phyloP scores from a whole-genome alignment of 2,329 filamentous ascomycete genomes.

The Basipetospora chlamydospora region DNA sequence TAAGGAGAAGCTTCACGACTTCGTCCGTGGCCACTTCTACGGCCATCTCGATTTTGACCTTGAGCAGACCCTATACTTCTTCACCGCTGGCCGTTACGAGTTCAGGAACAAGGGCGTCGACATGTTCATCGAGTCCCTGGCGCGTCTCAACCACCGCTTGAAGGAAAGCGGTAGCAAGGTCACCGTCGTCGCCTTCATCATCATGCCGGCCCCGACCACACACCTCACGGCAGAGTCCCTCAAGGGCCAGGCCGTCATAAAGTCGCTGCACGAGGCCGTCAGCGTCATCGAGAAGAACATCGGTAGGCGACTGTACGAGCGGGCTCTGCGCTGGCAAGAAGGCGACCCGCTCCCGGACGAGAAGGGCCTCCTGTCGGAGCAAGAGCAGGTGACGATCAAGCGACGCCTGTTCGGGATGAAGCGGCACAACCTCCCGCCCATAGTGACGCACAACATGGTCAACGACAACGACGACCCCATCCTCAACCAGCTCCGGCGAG shows the following conservation, averaged over 20 bases:
- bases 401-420: conserved; percentile 95
- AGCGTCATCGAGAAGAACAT: conserved; percentile 87
- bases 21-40: conserved; percentile 95
- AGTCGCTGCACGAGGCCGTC: conserved; percentile 84
- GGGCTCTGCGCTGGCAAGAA: conserved; percentile 89
- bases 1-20: conserved; percentile 97
- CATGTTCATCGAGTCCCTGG: conserved; percentile 97
- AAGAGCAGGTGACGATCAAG: conserved; percentile 83
- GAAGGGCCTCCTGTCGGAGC: conserved; percentile 74
- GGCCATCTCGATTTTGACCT: conserved; percentile 95
- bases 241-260: conserved; percentile 94
- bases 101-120: conserved; percentile 98
- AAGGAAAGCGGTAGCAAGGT: conserved; percentile 57
- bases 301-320: conserved; percentile 86
- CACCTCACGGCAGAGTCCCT: conserved; percentile 91
- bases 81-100: conserved; percentile 93
- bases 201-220: conserved; percentile 94
- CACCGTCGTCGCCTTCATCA: conserved; percentile 97
- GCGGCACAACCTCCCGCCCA: conserved; percentile 73
- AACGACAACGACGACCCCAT: conserved; percentile 90
- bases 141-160: conserved; percentile 83
- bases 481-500: conserved; percentile 86
- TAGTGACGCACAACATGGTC: conserved; percentile 97
- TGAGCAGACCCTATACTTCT: conserved; percentile 85
- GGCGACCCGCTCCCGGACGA: conserved; percentile 88